Base-by-base conservation (phyloP, 192 early-diverging fungal genomes). In the Gonapodya sp. region DNA sequence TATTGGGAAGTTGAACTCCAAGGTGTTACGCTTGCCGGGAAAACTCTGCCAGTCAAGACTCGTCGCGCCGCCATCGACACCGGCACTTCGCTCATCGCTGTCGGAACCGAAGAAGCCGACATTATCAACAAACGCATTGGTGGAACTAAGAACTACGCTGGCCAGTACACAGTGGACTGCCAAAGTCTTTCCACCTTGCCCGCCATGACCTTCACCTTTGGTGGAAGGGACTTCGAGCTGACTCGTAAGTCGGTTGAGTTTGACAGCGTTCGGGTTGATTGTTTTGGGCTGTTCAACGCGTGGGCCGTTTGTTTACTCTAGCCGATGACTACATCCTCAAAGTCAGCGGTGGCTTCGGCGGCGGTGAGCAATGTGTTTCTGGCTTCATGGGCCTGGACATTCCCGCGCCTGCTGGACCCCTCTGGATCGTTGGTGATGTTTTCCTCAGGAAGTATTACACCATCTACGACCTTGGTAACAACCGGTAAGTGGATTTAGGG, bases 1-100 rank as follows among this genome's bases (percentile, higher is more conserved):
- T 99, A 99, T 88, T 99, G 97, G 97, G 97, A 99, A 86, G 95
- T 98, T 73, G 92, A 92, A 35, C 86, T 99, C 24, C 87, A 93
- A 79, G 88, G 91, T 80, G 89, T 95, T 74, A 89, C 86, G 73
- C 90, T 98, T 81, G 96, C 92, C 80, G 94, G 92, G 46, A 90
- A 93, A n/a, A 87, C 91, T 33, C 83, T 96, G 8, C 64, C 73
- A 32, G 31, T 88, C 18, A 84, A 82, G 2, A 77, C 80, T 83
- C 90, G 35, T n/a, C 91, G 92, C 31, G 94, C 95, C 8, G 95
- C 95, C 34, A 97, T 98, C 81, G 95, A 98, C 84, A 97, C 96
- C 8, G 95, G 96, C 0, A 90, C 93, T 35, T 97, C 95, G 36
- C 87, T 99, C 80, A 87, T 97, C 75, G 94, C 92, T 1, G 83